Evolutionary conservation across 768 basidiomycete genomes (phyloP), one percentile per base, ranked within the genome.

Genomic region (Auricularia sp.): DNA sequence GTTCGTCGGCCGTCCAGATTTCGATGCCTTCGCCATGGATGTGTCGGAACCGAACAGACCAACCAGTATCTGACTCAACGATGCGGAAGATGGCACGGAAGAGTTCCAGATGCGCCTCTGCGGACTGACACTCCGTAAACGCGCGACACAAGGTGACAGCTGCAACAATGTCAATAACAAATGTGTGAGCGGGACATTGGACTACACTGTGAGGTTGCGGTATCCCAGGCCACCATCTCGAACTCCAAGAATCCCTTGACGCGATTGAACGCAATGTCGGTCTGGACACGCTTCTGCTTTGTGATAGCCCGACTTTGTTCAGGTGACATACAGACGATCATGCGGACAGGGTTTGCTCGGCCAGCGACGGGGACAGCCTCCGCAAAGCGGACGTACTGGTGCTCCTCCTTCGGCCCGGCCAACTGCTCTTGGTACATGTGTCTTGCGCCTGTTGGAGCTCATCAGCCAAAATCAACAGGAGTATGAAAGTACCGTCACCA

Each of bases 281-380:
- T 68, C 3, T 62, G 64, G 23, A 66, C 23, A 8, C 64, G 42
- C 21, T 42, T 59, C 4, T 63, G 53, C 3, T 61, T 53, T 64
- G 70, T 61, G 3, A 73, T 66, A n/a, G 64, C 21, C 66, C 63
- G 71, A n/a, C n/a, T n/a, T n/a, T n/a, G n/a, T n/a, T n/a, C n/a
- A n/a, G n/a, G n/a, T n/a, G n/a, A n/a, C n/a, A 74, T 72, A 61
- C 72, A 74, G 16, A 74, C 67, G n/a, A 69, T 56, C 33, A 69
- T 58, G 5, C 23, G 8, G 51, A 66, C 42, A 7, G 42, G 70
- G 63, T 21, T 65, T 63, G 47, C 64, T 43, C 29, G 62, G 42
- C 34, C 56, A 2, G 60, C 12, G 3, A 71, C n/a, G 0, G 43
- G 61, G 33, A 70, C 63, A 5, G 35, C 64, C 56, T 72, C 68